Base-by-base conservation (phyloP, 441 rosid species). In the Flueggea neowawraea region DNA sequence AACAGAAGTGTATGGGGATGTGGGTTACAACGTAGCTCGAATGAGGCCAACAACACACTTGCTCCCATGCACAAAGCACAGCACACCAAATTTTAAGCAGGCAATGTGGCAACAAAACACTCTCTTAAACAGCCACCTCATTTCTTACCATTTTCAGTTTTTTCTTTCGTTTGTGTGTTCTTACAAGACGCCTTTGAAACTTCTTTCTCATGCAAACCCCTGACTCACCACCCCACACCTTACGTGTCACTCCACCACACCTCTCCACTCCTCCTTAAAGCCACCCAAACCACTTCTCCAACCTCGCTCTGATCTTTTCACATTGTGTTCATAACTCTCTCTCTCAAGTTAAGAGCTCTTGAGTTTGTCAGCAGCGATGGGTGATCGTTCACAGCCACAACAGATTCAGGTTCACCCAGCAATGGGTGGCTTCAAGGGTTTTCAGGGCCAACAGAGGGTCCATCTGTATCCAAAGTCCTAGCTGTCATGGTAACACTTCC, bases 141-240 rank as follows among this genome's bases (percentile, higher is more conserved):
- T 8, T 55, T 59, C 6, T 31, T 53, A 15, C 49, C 15, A 36
- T 36, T 36, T 36, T 8, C 41, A 36, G 7, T 36, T 36, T 36
- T 5, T 36, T 36, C 28, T 22, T 6, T 22, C 2, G 28, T 22
- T 22, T 22, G 1, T 22, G 28, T 22, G 28, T 22, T 22, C 28
- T 22, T 22, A 22, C 28, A 22, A 0, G 28, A 22, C 13, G 31
- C 13, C 45, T 14, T 16, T 69, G 95, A 79, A 84, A 86, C 90
- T 68, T 88, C 93, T 84, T 78, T 51, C 62, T 62, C 95, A 84
- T 86, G 97, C 97, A 90, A 69, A 76, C 72, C 87, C 78, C 73
- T 80, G 71, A 67, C 79, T 85, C 89, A 67, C 67, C 86, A 75
- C 80, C 73, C 80, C 71, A 61, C 57, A 12, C 54, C 74, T 69